Percentiles rank a stretch among this genome's conserved stretches.
Evolutionary conservation across 805 yeast species (phyloP).

Genomic region (Aciculoconidium aculeatum): DNA sequence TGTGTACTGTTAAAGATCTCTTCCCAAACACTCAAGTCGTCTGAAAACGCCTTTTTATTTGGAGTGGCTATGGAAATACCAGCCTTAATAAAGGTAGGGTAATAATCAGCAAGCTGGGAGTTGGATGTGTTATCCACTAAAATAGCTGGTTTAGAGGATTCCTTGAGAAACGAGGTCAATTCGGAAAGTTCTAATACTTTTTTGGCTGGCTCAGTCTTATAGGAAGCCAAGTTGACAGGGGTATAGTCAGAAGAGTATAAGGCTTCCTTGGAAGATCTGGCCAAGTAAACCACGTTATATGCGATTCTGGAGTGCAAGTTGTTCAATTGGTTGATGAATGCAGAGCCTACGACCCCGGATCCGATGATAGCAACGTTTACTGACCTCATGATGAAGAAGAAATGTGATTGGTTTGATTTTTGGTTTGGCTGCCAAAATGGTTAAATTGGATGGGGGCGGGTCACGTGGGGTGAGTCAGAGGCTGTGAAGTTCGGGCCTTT

Average conservation of each 20-base stretch:
- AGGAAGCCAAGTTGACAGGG: conserved; percentile 60
- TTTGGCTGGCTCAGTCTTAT: conserved; percentile 47
- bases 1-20: conserved; percentile 55
- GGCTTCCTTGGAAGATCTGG: conserved; percentile 65
- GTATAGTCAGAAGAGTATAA: conserved; percentile 61
- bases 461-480: too few relatives aligned
- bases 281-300: conserved; percentile 75
- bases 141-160: conserved; percentile 69
- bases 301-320: conserved; percentile 53
- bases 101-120: conserved; percentile 66
- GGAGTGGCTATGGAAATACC: conserved; percentile 97
- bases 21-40: conserved; percentile 70
- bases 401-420: too few relatives aligned
- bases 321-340: conserved; percentile 78
- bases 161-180: conserved; percentile 56
- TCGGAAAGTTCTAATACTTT: conserved; percentile 51
- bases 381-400: conserved; percentile 30
- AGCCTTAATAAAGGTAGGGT: conserved; percentile 63
- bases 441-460: too few relatives aligned
- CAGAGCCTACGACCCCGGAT: conserved; percentile 93
- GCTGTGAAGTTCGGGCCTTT: too few relatives aligned
- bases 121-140: conserved; percentile 93
- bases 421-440: too few relatives aligned
- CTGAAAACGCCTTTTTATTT: conserved; percentile 93
- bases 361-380: conserved; percentile 48